Base-by-base conservation (phyloP, 108 stramenopile genomes). In the Pseudonitzschia multistriata region DNA sequence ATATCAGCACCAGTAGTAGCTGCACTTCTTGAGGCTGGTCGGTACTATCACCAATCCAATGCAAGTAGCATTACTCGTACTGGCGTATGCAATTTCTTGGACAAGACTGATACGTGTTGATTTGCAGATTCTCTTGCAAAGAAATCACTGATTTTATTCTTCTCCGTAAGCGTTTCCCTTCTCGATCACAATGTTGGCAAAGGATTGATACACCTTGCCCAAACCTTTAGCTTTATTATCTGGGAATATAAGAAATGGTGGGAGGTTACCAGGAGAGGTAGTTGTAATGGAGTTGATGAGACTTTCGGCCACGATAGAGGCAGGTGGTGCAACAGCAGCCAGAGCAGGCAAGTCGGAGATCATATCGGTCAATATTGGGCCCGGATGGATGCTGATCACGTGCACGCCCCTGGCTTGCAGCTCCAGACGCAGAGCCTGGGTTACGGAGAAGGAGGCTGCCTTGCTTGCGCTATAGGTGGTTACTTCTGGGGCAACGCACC, bases 311-410 rank as follows among this genome's bases (percentile, higher is more conserved):
- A 69, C 68, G 0, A 34, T 0, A 5, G 33, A 35, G 3, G 68
- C 34, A 8, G 68, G 53, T 57, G 49, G 49, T 13, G 68, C 54
- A 6, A 27, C 0, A 3, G 27, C 39, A 4, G 39, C 35, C 36
- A 39, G 8, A 33, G 49, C 55, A 0, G 34, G 27, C 1, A 50
- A 17, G 27, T 68, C 47, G 14, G 35, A 36, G 8, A 71, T 24
- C 77, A 78, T 78, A 30, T 78, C 77, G 31, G 77, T 73, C 0
- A 34, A 28, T 15, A 78, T 68, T 1, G 77, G 72, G 0, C 77
- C 77, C 19, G 77, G 77, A 62, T 78, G 77, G 8, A 78, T 71
- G 47, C 66, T 68, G 34, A 78, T 29, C 0, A 78, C 70, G 36
- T 35, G 37, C 3, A 63, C 63, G 29, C 57, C 45, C 29, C 57